phyloP scores from a whole-genome alignment of 345 rosid species.

The Eucalyptus curtisii region DNA sequence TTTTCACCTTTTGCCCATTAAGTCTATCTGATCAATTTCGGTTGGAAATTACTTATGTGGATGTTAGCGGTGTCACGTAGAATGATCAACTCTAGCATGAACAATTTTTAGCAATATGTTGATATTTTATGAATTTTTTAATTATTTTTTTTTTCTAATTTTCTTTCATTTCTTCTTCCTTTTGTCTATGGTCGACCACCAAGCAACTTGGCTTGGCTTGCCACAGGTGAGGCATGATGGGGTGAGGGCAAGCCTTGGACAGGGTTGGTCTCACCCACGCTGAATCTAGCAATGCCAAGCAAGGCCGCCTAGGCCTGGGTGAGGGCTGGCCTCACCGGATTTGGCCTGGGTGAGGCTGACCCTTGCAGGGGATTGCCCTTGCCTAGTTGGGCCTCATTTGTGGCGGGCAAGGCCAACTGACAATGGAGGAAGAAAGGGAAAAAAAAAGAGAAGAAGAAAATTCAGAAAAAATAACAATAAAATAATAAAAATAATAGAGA shows the following conservation, averaged over 20 bases:
- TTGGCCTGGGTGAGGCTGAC: rapidly evolving
- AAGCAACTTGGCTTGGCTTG: too few species aligned
- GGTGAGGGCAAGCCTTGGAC: too few species aligned
- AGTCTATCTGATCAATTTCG: rapidly evolving
- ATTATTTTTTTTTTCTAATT: too few species aligned
- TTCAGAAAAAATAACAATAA: too few species aligned
- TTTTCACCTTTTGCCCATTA: neutral
- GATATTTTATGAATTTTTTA: too few species aligned
- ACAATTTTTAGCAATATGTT: too few species aligned
- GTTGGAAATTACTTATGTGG: rapidly evolving
- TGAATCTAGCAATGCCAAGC: rapidly evolving
- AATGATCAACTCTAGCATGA: rapidly evolving
- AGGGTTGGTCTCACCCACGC: too few species aligned
- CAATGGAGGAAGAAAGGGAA: neutral
- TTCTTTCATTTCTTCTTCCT: too few species aligned
- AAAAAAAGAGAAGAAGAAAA: too few species aligned
- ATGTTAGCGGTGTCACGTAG: rapidly evolving
- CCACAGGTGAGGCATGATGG: rapidly evolving
- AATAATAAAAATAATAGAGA: too few species aligned
- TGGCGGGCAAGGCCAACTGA: rapidly evolving
- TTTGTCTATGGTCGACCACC: rapidly evolving
- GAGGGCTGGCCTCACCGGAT: too few species aligned
- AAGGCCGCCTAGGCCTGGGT: rapidly evolving
- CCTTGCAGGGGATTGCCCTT: rapidly evolving
- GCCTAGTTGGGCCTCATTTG: too few species aligned